These are phyloP conservation scores for Eucalyptus tenuipes DNA, from an alignment of 345 rosid genomes.

Conservation along the genomic window DNA sequence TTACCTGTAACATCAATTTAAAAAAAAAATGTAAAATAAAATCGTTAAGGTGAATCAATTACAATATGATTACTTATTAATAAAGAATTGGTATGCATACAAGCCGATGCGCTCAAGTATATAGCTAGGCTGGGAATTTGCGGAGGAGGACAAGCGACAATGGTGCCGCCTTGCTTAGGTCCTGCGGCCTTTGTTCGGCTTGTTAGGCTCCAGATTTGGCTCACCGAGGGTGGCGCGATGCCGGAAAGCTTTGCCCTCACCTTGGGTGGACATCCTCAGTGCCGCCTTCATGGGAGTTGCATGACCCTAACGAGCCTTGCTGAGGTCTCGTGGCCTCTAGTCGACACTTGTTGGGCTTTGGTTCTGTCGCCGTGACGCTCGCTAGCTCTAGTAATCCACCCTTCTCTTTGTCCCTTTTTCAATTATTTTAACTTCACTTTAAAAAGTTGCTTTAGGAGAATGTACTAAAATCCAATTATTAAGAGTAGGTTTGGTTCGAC, in stretches of 20 bases:
- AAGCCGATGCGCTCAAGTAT: background rate
- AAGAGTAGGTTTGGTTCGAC: background rate
- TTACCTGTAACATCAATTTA: background rate
- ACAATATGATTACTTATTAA: background rate
- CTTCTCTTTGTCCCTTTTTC: background rate
- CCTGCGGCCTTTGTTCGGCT: background rate
- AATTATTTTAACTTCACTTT: background rate
- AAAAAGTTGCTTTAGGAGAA: background rate
- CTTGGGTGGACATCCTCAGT: background rate
- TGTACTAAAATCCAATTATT: background rate
- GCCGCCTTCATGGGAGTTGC: background rate
- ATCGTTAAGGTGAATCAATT: background rate
- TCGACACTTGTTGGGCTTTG: background rate
- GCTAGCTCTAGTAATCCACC: background rate
- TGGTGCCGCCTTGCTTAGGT: background rate
- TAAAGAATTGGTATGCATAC: background rate
- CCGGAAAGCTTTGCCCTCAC: background rate
- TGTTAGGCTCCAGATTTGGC: background rate
- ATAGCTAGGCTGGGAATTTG: background rate
- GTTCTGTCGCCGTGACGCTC: fast-evolving
- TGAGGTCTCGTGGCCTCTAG: background rate
- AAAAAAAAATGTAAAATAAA: background rate
- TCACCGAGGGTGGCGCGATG: background rate
- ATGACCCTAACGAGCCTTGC: background rate
- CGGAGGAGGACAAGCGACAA: background rate